Evolutionary conservation across 495 filamentous ascomycete species (phyloP), one percentile per base, ranked within the genome.

Genomic region (Schizothecium vesticola): DNA sequence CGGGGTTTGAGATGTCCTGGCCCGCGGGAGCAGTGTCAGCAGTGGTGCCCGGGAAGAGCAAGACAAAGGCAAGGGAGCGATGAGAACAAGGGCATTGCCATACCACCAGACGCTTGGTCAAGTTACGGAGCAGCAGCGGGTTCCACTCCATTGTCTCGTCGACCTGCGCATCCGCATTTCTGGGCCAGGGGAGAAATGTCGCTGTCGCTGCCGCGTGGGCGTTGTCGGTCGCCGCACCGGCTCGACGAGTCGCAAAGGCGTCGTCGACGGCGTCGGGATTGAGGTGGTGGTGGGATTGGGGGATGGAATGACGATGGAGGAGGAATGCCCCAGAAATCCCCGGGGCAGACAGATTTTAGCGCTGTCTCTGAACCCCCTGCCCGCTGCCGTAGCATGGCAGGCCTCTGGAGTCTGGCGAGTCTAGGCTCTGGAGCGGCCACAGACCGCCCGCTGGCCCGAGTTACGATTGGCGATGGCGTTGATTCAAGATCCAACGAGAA

Each of bases 61-160:
- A 1, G 31, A 36, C 61, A 65, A 57, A 28, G n/a, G 10, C 26
- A 22, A 56, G 24, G 22, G 26, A 33, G n/a, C 31, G 6, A 1
- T 1, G 23, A 61, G 31, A 13, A n/a, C 24, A 59, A 9, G 24
- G 19, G 10, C 8, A 16, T 16, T 16, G 64, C 0, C 25, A 21
- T 59, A 56, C 28, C 59, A 28, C 26, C 43, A 59, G 23, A 59
- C 31, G 22, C 3, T 26, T 51, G 51, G 24, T 22, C 51, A 65
- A 22, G 43, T 31, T 19, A 25, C 29, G 63, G 51, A 59, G 23
- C 25, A 59, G 9, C 43, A 22, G 63, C 43, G 33, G 51, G n/a
- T 28, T 58, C 63, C 63, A 65, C 56, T 61, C 65, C 56, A 66
- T 66, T 51, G 65, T 59, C 65, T 66, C 62, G 62, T 56, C 62